Percentiles rank a stretch among this genome's conserved stretches.
Conservation (phyloP, 2,329 filamentous ascomycete species). For the Ophiognomonia clavigignenti-juglandacearum region DNA sequence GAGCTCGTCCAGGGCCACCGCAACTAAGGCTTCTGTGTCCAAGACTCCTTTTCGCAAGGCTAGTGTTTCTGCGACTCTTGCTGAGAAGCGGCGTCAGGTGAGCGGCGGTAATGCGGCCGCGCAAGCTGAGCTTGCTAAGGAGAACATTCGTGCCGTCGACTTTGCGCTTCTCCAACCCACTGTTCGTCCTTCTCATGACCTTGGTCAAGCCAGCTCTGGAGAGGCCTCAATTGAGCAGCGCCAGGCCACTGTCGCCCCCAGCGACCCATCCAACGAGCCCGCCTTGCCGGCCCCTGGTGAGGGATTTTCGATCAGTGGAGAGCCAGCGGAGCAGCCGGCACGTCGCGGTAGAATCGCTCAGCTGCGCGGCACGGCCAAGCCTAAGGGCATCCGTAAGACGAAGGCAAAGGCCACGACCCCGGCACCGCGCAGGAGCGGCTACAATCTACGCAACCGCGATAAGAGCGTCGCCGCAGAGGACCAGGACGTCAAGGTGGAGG, state of each 20-base stretch:
- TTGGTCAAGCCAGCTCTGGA: not conserved
- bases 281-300: no score
- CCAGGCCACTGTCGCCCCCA: no score
- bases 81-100: no score
- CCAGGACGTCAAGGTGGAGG: not conserved
- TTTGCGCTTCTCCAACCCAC: not conserved
- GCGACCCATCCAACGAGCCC: no score
- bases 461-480: slow-evolving; percentile 3
- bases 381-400: not conserved
- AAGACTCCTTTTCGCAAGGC: no score
- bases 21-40: no score
- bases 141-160: not conserved
- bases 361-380: not conserved
- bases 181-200: no score
- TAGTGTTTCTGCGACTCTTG: no score
- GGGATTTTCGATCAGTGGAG: not conserved
- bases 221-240: no score
- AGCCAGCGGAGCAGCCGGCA: not conserved
- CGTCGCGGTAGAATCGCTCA: slow-evolving; percentile 1
- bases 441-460: no score
- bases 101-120: not conserved
- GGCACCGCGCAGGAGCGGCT: not conserved
- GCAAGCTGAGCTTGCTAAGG: not conserved
- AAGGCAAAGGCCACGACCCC: not conserved
- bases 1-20: no score